Evolutionary conservation across 2,329 filamentous ascomycete species (phyloP), one percentile per base, ranked within the genome.

Genomic region (Fusarium palustre): DNA sequence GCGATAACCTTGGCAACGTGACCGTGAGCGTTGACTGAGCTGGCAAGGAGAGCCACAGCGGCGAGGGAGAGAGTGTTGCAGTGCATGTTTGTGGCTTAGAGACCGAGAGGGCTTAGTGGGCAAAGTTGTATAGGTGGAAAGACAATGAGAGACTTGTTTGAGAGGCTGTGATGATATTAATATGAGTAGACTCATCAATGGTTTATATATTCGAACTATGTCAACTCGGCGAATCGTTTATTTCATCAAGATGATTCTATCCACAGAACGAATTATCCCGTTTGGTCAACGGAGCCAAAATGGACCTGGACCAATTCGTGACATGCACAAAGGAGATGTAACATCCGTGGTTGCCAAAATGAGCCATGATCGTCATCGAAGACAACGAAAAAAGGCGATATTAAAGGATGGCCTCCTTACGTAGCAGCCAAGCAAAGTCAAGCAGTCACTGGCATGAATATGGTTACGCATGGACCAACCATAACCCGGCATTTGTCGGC

Each of bases 11-110:
- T 71, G 36, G 47, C 34, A 39, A 76, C 68, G 63, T 78, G 75
- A 41, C 76, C 76, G 69, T 78, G 76, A 38, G 70, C 76, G 31
- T 69, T 68, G 58, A 70, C 76, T 18, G 74, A 69, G 20, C 64
- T 60, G 36, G 74, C 75, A 42, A 77, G 58, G 54, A 76, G 64
- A 11, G 69, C 54, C 20, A 70, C 36, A 13, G 75, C 53, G 52
- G 64, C 58, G 34, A 67, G 60, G 42, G 56, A 58, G 42, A 62
- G 52, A 52, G 38, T 46, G 42, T 56, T 36, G 55, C 38, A 64
- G 46, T 65, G 52, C 59, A 65, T 68, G 24, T 56, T 56, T 56
- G 34, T 22, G 36, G 28, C 41, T 39, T 61, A 54, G 28, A 41
- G 31, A 46, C 18, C 42, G 46, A 41, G 30, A 57, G 20, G 30